Percentiles rank a stretch among this genome's conserved stretches.
These are phyloP conservation scores for Boletus patriciae DNA, from an alignment of 768 basidiomycete genomes.

Conservation along the genomic window DNA sequence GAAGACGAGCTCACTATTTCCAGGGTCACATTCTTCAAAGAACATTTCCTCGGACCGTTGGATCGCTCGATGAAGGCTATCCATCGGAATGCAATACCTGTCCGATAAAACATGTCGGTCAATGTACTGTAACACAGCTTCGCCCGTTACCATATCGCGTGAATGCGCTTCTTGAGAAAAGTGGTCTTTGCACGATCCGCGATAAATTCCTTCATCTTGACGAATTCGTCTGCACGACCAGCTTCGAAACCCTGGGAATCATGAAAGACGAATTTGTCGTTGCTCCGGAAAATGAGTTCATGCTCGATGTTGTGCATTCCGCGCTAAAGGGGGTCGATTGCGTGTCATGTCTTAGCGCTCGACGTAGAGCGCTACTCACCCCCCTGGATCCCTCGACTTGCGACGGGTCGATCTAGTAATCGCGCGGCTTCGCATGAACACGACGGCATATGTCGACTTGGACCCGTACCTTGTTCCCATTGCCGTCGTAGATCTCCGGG, in stretches of 20 bases:
- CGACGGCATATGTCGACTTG: background rate
- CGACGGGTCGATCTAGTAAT: slow-evolving; percentile 1
- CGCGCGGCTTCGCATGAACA: background rate
- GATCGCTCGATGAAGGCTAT: background rate
- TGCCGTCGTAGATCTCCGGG: slow-evolving; percentile 5
- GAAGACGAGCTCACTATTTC: no score
- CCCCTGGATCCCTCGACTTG: background rate
- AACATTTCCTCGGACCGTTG: no score
- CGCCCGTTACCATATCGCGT: no score
- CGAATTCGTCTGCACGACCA: no score
- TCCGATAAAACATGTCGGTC: background rate
- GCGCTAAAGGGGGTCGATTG: background rate
- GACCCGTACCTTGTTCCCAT: background rate
- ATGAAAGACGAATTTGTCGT: background rate
- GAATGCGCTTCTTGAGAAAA: no score
- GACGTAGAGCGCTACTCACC: background rate
- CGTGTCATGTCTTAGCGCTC: no score
- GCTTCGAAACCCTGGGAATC: no score
- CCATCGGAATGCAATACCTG: slow-evolving; percentile 12
- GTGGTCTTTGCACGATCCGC: no score
- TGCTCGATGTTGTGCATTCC: background rate
- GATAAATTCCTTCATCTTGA: no score
- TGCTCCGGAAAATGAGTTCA: slow-evolving; percentile 4
- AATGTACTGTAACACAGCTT: background rate
- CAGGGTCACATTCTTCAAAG: no score